Conservation (phyloP, 2,329 filamentous ascomycete genomes). For the Arthrocladium fulminans region DNA sequence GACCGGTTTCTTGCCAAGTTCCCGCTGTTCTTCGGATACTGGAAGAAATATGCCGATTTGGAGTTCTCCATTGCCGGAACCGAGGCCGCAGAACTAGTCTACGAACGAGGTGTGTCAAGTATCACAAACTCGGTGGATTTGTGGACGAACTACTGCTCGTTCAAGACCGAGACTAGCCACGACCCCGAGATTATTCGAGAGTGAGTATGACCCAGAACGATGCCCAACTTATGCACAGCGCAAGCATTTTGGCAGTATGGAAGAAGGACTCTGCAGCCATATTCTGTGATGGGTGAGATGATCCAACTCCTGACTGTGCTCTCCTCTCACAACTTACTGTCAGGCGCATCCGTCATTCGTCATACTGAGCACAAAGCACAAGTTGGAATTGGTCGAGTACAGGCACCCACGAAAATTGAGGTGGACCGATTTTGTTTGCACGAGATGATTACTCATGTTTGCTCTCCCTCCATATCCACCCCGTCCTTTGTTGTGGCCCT, state of each 20-base stretch:
- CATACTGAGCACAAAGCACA: conserved; percentile 5
- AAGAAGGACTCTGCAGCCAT: conserved; percentile 33
- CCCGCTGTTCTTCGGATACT: conserved; percentile 92
- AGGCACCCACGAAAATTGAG: neutral
- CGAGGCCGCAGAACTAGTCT: conserved; percentile 92
- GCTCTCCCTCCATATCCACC: conserved; percentile 32
- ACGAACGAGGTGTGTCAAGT: conserved; percentile 83
- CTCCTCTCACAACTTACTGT: conserved; percentile 45
- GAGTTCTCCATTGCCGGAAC: conserved; percentile 96
- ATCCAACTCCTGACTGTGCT: conserved; percentile 38
- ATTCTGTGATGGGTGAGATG: conserved; percentile 56
- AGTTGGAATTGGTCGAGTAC: conserved; percentile 32
- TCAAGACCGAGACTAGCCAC: conserved; percentile 96
- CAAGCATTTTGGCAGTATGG: conserved; percentile 27
- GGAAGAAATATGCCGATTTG: conserved; percentile 98
- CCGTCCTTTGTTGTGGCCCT: conserved; percentile 25
- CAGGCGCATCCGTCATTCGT: conserved; percentile 37
- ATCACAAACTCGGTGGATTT: conserved; percentile 90
- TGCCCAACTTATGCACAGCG: conserved; percentile 46
- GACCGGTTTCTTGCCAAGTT: conserved; percentile 92
- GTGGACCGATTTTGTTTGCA: conserved; percentile 8
- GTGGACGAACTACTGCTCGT: conserved; percentile 94
- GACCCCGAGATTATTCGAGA: conserved; percentile 94
- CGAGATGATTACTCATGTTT: conserved; percentile 37
- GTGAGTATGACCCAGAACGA: conserved; percentile 72